These are phyloP conservation scores for Neocallimastix lanati DNA, from an alignment of 192 early-diverging fungal genomes.

Conservation along the genomic window DNA sequence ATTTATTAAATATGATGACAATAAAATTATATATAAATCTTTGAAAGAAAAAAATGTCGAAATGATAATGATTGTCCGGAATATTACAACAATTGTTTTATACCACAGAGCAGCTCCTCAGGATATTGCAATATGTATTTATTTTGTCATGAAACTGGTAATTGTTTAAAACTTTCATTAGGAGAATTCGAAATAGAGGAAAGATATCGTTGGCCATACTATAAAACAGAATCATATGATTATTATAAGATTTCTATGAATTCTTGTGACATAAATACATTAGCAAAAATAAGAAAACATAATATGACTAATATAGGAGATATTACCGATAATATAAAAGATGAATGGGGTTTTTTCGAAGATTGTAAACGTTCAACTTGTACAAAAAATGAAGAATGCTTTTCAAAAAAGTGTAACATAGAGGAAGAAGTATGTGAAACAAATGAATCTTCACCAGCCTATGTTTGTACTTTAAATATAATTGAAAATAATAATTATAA, in stretches of 20 bases:
- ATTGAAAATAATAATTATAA: background rate
- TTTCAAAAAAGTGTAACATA: background rate
- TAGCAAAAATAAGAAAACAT: no score
- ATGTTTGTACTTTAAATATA: background rate
- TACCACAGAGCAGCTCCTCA: background rate
- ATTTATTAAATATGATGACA: no score
- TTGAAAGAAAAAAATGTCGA: background rate
- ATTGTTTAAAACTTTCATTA: background rate
- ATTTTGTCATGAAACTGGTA: background rate
- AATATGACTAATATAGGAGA: no score
- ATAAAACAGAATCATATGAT: background rate
- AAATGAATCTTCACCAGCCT: background rate
- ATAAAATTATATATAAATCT: background rate
- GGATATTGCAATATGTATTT: background rate
- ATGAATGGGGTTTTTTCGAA: background rate
- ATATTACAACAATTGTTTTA: background rate
- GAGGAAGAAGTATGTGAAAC: background rate
- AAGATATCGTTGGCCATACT: background rate
- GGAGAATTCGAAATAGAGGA: background rate
- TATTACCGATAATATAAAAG: background rate
- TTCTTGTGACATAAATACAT: background rate
- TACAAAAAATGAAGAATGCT: background rate
- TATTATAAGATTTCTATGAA: background rate
- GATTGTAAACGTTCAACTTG: background rate
- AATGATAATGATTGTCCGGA: background rate